These are phyloP conservation scores for Neurospora sp. DNA, from an alignment of 495 filamentous ascomycete species.

Conservation along the genomic window DNA sequence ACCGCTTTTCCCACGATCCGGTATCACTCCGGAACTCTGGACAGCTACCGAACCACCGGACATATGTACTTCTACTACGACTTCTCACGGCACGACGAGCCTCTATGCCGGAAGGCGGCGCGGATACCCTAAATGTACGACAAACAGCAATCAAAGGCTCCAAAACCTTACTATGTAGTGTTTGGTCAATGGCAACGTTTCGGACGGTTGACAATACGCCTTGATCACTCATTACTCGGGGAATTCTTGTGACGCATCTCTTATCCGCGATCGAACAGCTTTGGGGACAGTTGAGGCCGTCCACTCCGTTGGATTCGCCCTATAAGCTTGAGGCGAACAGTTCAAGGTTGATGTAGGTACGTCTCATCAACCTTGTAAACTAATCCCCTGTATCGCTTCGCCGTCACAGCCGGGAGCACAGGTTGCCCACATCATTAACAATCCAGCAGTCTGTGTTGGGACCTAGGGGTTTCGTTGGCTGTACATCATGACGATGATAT, in stretches of 20 bases:
- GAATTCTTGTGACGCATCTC: neutral
- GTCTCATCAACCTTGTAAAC: neutral
- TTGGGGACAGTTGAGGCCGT: neutral
- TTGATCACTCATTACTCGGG: neutral
- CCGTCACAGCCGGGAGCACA: neutral
- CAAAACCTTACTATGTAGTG: neutral
- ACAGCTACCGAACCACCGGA: neutral
- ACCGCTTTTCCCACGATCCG: neutral
- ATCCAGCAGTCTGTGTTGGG: neutral
- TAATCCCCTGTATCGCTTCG: neutral
- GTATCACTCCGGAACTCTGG: neutral
- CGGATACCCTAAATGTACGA: neutral
- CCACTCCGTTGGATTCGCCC: neutral
- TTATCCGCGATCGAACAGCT: neutral
- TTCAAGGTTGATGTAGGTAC: neutral
- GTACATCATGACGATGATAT: neutral
- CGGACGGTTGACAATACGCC: neutral
- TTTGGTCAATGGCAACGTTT: neutral
- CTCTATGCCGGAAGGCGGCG: neutral
- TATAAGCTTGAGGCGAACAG: neutral
- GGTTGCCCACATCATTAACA: neutral
- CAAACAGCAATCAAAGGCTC: neutral
- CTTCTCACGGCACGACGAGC: neutral
- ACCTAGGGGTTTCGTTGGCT: neutral
- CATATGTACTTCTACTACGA: neutral